Percentiles rank a stretch among this genome's conserved stretches.
These are phyloP conservation scores for Quercus tomentella DNA, from an alignment of 331 rosid genomes.

Conservation along the genomic window DNA sequence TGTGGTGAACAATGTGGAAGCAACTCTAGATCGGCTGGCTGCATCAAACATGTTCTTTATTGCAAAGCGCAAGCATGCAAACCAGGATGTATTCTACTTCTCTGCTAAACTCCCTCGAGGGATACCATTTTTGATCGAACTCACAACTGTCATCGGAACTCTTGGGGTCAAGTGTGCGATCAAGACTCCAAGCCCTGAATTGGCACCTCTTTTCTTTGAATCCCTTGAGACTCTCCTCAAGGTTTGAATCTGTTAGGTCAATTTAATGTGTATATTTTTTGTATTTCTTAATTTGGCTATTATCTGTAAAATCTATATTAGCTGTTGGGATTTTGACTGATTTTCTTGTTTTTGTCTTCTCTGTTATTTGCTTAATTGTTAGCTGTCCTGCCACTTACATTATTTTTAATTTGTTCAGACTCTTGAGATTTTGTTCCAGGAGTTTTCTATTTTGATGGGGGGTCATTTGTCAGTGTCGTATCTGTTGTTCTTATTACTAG, in stretches of 20 bases:
- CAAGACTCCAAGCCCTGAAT: conserved; percentile 91
- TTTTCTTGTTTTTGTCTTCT: background rate
- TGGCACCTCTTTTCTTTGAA: conserved; percentile 78
- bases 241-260: conserved; percentile 32
- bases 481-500: background rate
- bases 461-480: background rate
- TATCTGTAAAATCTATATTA: conserved; percentile 33
- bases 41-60: conserved; percentile 87
- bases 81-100: conserved; percentile 97
- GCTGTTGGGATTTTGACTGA: conserved; percentile 18
- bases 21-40: conserved; percentile 62
- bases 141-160: conserved; percentile 62
- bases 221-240: conserved; percentile 72
- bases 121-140: conserved; percentile 73
- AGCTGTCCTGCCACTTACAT: conserved; percentile 11
- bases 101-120: conserved; percentile 84
- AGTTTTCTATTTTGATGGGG: background rate
- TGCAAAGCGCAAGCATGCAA: conserved; percentile 87
- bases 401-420: conserved; percentile 1
- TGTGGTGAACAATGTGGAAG: conserved; percentile 56
- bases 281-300: conserved; percentile 29
- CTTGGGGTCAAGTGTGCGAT: conserved; percentile 91
- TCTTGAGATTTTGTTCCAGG: background rate
- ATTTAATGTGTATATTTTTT: conserved; percentile 26
- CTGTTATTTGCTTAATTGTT: conserved; percentile 20